Conservation (phyloP, 192 early-diverging fungal species). For the Geosiphon pyriformis region DNA sequence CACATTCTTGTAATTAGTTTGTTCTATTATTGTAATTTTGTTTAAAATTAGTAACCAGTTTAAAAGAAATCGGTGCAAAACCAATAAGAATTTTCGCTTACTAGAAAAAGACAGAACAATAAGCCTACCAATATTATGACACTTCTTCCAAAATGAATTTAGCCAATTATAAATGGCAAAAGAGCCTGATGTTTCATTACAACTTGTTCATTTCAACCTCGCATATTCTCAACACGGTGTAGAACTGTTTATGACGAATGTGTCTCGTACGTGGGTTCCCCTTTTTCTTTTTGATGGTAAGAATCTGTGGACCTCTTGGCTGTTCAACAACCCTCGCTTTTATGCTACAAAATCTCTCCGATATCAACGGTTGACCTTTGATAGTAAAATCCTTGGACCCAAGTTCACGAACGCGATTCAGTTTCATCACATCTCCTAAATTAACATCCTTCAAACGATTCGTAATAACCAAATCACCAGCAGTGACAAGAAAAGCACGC, state of each 20-base stretch:
- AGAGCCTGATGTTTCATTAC: too few species aligned
- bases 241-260: slow-evolving; percentile 61
- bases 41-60: too few species aligned
- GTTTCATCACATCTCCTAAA: slow-evolving; percentile 80
- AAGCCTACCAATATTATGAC: too few species aligned
- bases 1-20: too few species aligned
- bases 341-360: slow-evolving; percentile 64
- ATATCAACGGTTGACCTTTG: slow-evolving; percentile 79
- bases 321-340: slow-evolving; percentile 90
- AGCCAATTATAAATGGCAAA: too few species aligned
- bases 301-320: slow-evolving; percentile 64
- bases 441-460: slow-evolving; percentile 77
- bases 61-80: too few species aligned
- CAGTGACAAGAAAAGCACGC: slow-evolving; percentile 81
- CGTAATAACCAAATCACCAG: slow-evolving; percentile 84
- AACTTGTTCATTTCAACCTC: slow-evolving; percentile 55
- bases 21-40: too few species aligned
- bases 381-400: slow-evolving; percentile 79
- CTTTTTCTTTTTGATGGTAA: slow-evolving; percentile 75
- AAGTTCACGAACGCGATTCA: slow-evolving; percentile 85
- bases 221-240: slow-evolving; percentile 70
- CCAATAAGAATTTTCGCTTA: too few species aligned
- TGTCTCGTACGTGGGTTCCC: slow-evolving; percentile 69
- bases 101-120: too few species aligned
- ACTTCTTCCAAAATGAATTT: too few species aligned